Evolutionary conservation across 371 early-diverging fungal species (phyloP).

Genomic region (Chytridium lagenaria): DNA sequence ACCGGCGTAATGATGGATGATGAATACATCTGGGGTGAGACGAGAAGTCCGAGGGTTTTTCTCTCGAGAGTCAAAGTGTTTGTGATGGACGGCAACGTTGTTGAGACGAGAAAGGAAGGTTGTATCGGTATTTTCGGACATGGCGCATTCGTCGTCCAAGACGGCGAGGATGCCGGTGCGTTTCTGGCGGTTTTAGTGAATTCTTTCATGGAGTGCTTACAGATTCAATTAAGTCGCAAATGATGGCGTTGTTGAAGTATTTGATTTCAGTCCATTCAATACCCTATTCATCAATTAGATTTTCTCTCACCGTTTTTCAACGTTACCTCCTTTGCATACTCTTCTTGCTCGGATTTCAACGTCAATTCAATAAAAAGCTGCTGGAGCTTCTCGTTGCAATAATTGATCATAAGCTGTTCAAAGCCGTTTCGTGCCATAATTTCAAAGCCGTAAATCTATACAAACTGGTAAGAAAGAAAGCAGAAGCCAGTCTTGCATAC

Average conservation of each 20-base stretch:
- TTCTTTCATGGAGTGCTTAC: slow-evolving; percentile 26
- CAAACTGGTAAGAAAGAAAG: background rate
- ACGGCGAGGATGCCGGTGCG: slow-evolving; percentile 56
- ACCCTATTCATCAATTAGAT: slow-evolving; percentile 36
- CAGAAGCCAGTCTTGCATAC: background rate
- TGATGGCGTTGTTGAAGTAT: slow-evolving; percentile 52
- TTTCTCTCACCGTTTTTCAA: too few species aligned
- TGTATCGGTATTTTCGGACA: slow-evolving; percentile 44
- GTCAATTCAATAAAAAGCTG: slow-evolving; percentile 62
- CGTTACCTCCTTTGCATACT: slow-evolving; percentile 50
- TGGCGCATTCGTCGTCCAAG: slow-evolving; percentile 68
- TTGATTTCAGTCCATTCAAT: slow-evolving; percentile 68
- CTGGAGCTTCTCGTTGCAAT: slow-evolving; percentile 72
- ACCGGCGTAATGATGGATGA: slow-evolving; percentile 65
- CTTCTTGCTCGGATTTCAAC: slow-evolving; percentile 56
- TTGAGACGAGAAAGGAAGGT: slow-evolving; percentile 51
- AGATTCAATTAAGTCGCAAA: slow-evolving; percentile 48
- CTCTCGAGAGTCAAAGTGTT: slow-evolving; percentile 42
- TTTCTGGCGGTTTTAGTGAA: slow-evolving; percentile 38
- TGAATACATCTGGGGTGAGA: slow-evolving; percentile 42
- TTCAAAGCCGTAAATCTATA: slow-evolving; percentile 71
- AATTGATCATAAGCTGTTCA: slow-evolving; percentile 64
- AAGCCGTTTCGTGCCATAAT: slow-evolving; percentile 55
- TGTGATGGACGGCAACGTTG: slow-evolving; percentile 22
- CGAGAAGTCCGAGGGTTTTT: slow-evolving; percentile 29